These are phyloP conservation scores for Bruguiera gymnorhiza DNA, from an alignment of 345 rosid species.

Conservation along the genomic window DNA sequence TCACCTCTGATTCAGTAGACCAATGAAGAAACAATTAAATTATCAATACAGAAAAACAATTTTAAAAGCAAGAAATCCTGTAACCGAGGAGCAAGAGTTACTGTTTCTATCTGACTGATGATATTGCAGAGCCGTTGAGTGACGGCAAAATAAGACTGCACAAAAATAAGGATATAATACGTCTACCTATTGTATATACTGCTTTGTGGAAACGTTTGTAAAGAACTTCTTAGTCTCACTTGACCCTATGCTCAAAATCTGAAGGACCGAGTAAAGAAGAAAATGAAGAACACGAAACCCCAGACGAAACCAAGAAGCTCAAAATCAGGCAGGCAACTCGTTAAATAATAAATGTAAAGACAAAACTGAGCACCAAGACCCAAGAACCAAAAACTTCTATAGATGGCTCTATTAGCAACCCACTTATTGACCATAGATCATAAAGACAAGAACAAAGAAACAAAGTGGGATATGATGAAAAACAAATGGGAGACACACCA, in stretches of 20 bases:
- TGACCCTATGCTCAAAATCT: constrained; percentile 8
- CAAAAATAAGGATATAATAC: background rate
- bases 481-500: constrained; percentile 6
- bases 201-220: background rate
- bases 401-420: constrained; percentile 31
- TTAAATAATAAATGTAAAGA: constrained; percentile 30
- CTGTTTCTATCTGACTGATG: constrained; percentile 11
- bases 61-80: background rate
- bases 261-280: constrained; percentile 13
- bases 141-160: background rate
- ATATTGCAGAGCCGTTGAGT: constrained; percentile 1
- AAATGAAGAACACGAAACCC: constrained; percentile 22
- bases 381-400: constrained; percentile 26
- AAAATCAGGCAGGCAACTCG: constrained; percentile 21
- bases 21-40: background rate
- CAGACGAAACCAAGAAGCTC: constrained; percentile 10
- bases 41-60: background rate
- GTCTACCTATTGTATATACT: background rate
- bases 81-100: background rate
- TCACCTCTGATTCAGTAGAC: constrained; percentile 34
- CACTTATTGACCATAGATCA: background rate
- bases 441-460: constrained; percentile 9
- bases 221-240: background rate
- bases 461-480: background rate
- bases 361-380: constrained; percentile 28